phyloP scores from a whole-genome alignment of 2,329 filamentous ascomycete genomes.

The Paradendryphiella salina region DNA sequence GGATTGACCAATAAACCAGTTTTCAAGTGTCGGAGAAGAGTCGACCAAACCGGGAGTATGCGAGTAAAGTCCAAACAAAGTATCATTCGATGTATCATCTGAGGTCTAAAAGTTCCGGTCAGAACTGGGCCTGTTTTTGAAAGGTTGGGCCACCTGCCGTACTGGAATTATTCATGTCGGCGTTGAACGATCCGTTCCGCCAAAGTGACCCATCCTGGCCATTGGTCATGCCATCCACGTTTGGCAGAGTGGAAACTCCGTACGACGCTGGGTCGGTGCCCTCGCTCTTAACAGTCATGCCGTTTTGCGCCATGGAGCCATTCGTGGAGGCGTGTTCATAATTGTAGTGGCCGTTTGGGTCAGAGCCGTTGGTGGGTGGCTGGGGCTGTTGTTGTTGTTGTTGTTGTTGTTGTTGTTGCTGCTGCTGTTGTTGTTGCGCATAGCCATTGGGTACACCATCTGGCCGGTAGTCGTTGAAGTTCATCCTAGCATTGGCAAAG shows the following conservation, averaged over 20 bases:
- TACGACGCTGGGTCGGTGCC: slow-evolving; percentile 36
- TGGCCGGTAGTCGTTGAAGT: slow-evolving; percentile 45
- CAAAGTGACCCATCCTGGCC: slow-evolving; percentile 47
- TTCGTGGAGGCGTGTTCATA: slow-evolving; percentile 40
- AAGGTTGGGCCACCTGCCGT: slow-evolving; percentile 51
- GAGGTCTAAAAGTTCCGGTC: slow-evolving; percentile 50
- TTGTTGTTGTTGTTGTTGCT: slow-evolving; percentile 17
- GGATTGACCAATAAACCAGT: slow-evolving; percentile 48
- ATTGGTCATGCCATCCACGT: slow-evolving; percentile 42
- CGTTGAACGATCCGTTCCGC: slow-evolving; percentile 50
- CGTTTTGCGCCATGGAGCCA: slow-evolving; percentile 40
- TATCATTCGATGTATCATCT: slow-evolving; percentile 52
- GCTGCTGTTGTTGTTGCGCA: slow-evolving; percentile 22
- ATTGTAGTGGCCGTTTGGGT: slow-evolving; percentile 35
- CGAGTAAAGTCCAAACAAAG: slow-evolving; percentile 56
- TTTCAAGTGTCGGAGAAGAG: slow-evolving; percentile 43
- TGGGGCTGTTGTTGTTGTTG: slow-evolving; percentile 9
- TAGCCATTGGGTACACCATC: slow-evolving; percentile 36
- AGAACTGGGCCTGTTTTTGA: slow-evolving; percentile 51
- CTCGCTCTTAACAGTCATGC: slow-evolving; percentile 43
- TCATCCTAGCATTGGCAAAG: slow-evolving; percentile 38
- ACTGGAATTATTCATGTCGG: slow-evolving; percentile 49
- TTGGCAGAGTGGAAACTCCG: slow-evolving; percentile 42
- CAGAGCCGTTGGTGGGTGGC: slow-evolving; percentile 20
- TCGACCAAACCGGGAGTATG: slow-evolving; percentile 50